Evolutionary conservation across 352 stramenopile genomes (phyloP).

Genomic region (Pythium vanterpoolii): DNA sequence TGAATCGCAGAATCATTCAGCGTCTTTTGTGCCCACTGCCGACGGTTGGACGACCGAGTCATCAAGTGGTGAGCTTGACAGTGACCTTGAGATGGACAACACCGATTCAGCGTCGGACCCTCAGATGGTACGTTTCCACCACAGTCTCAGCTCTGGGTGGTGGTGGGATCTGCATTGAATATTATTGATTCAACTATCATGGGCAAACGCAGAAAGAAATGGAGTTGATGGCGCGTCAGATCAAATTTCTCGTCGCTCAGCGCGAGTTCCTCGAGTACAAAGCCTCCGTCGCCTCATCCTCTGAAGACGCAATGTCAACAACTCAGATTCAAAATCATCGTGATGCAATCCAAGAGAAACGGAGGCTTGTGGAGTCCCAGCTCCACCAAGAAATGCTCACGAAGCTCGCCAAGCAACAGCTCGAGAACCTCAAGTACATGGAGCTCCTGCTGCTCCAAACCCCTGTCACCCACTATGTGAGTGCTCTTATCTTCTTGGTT

Average conservation of each 20-base stretch:
- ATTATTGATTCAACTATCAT: not conserved
- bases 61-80: not conserved
- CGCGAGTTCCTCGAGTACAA: constrained; percentile 56
- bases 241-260: constrained; percentile 57
- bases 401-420: constrained; percentile 32
- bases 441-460: constrained; percentile 38
- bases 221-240: constrained; percentile 41
- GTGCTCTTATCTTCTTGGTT: too few species aligned
- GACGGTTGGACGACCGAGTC: not conserved
- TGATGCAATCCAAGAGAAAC: constrained; percentile 26
- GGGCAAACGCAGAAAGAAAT: constrained; percentile 16
- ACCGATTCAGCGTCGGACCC: not conserved
- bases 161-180: not conserved
- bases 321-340: constrained; percentile 6
- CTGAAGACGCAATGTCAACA: not conserved
- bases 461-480: constrained; percentile 56
- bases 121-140: not conserved
- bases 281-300: constrained; percentile 14
- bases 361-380: constrained; percentile 25
- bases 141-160: not conserved
- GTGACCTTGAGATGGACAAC: constrained; percentile 4
- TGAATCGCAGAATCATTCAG: not conserved
- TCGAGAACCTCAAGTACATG: constrained; percentile 40
- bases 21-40: not conserved
- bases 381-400: constrained; percentile 34